Percentiles rank a stretch among this genome's conserved stretches.
Evolutionary conservation across 2,329 filamentous ascomycete species (phyloP).

Genomic region (Exophiala sideris): DNA sequence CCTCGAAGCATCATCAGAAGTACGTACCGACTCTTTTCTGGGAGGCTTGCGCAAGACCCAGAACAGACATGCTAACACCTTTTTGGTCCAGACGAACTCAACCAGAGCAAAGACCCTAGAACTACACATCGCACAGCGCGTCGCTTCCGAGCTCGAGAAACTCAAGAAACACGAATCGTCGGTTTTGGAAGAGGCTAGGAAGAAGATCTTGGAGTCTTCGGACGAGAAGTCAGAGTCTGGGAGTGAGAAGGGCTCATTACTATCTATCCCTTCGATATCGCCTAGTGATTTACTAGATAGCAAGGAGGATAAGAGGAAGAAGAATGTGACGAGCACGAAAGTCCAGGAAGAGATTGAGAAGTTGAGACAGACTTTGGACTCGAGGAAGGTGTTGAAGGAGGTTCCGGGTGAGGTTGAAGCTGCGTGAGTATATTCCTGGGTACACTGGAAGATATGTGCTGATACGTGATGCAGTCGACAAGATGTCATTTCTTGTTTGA

Average conservation of each 20-base stretch:
- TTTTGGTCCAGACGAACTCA: constrained; percentile 69
- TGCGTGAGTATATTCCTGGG: constrained; percentile 42
- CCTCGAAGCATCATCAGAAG: constrained; percentile 81
- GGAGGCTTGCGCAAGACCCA: not conserved
- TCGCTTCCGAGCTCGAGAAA: constrained; percentile 77
- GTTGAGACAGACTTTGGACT: constrained; percentile 51
- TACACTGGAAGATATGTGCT: not conserved
- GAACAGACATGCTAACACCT: constrained; percentile 6
- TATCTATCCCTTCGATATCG: constrained; percentile 43
- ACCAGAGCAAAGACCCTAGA: constrained; percentile 80
- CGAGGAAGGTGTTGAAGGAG: constrained; percentile 57
- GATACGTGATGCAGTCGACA: constrained; percentile 46
- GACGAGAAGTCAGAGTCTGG: constrained; percentile 16
- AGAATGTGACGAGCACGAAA: constrained; percentile 35
- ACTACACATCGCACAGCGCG: constrained; percentile 82
- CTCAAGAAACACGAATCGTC: constrained; percentile 68
- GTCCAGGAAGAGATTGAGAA: constrained; percentile 58
- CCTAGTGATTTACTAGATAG: constrained; percentile 34
- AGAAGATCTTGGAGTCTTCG: constrained; percentile 46
- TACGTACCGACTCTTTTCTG: constrained; percentile 42
- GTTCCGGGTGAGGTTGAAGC: constrained; percentile 69
- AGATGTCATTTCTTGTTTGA: constrained; percentile 75
- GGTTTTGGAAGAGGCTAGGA: constrained; percentile 65
- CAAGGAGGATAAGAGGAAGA: constrained; percentile 20
- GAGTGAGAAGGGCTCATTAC: constrained; percentile 20